phyloP scores from a whole-genome alignment of 306 rosid genomes.

The Malus orientalis region DNA sequence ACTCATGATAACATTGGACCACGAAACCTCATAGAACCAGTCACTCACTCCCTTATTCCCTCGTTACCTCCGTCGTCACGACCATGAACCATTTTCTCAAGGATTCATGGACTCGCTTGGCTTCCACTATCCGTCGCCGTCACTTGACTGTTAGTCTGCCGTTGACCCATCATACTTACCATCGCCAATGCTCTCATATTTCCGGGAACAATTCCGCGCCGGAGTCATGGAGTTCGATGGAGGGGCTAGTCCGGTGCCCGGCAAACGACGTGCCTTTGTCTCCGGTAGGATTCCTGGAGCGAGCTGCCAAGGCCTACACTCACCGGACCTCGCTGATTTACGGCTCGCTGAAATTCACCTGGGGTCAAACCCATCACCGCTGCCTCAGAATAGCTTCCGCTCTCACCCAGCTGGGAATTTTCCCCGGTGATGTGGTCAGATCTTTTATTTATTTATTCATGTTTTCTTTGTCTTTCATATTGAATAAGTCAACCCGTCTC shows the following conservation, averaged over 20 bases:
- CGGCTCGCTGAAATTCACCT: constrained; percentile 41
- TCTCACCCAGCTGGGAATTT: constrained; percentile 55
- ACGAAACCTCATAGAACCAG: too few species aligned
- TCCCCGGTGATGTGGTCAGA: constrained; percentile 67
- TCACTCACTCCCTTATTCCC: not conserved
- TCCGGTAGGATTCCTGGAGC: constrained; percentile 65
- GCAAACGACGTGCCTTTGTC: constrained; percentile 68
- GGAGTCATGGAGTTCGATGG: constrained; percentile 53
- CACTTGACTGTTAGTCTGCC: not conserved
- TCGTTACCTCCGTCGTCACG: not conserved
- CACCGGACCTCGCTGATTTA: constrained; percentile 55
- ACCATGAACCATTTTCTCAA: constrained; percentile 26
- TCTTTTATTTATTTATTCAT: not conserved
- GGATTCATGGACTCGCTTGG: constrained; percentile 13
- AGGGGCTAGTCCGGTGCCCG: constrained; percentile 51
- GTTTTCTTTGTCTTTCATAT: too few species aligned
- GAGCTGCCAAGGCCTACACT: constrained; percentile 57
- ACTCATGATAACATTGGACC: too few species aligned
- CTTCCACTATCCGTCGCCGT: not conserved
- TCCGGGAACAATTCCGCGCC: constrained; percentile 2
- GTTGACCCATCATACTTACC: not conserved
- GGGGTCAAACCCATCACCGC: constrained; percentile 64
- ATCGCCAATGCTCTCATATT: constrained; percentile 7
- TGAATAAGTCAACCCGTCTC: too few species aligned
- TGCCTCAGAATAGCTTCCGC: constrained; percentile 70